Base-by-base conservation (phyloP, 1,139 yeast genomes). In the Diutina scorzettiae region DNA sequence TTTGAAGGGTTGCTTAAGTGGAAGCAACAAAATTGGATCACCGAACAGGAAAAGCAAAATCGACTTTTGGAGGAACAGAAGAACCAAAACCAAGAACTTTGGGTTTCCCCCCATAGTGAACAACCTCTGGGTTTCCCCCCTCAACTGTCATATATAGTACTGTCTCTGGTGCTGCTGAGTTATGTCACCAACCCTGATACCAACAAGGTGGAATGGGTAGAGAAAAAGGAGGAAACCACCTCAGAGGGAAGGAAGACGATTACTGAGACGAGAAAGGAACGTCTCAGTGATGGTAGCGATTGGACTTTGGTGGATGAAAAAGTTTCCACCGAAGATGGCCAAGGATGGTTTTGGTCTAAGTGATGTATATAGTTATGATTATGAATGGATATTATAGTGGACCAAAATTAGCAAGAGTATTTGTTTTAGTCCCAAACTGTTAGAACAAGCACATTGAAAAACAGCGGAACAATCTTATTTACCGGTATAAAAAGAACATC, bases 1-100 rank as follows among this genome's bases (percentile, higher is more conserved):
- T 79, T 73, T 56, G 76, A 77, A 25, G 83, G 76, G 36, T 74
- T 71, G 50, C 62, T 86, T 58, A 72, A 72, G 43, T 85, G 93
- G 91, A 76, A 73, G 17, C 39, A 23, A n/a, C 28, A 34, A 51
- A 59, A 67, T n/a, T 58, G 61, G 27, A 76, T 79, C 76, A 60
- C 68, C 40, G 55, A 63, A 37, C 60, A 51, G 51, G 46, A 57
- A 49, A 43, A 48, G 47, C 53, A 51, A 46, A n/a, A n/a, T n/a
- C n/a, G n/a, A n/a, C n/a, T 9, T 23, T 7, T 24, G 5, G 14
- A 27, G 30, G 30, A 27, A 27, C 8, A 14, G n/a, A 12, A 27
- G 11, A 7, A 7, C 27, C 27, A 24, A 24, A 11, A 7, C 7
- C 9, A 24, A 7, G 27, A 24, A 9, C 25, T 23, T 23, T 23